These are phyloP conservation scores for Pseudoscleropodium purum DNA, from an alignment of 225 moss, liverwort and hornwort genomes.

Conservation along the genomic window DNA sequence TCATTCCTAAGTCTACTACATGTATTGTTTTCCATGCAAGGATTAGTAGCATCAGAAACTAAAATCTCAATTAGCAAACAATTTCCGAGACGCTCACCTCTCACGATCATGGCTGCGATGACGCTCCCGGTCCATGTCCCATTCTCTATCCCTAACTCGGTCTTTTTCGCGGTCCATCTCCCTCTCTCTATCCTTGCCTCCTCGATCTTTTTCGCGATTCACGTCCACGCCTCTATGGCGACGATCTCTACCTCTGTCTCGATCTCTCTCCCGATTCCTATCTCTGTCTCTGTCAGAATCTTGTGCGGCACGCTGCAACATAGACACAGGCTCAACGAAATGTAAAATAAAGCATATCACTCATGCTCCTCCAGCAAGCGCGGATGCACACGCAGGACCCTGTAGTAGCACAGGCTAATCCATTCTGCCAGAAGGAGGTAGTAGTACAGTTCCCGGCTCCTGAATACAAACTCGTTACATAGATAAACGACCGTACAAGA, in stretches of 20 bases:
- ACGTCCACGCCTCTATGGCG: conserved; percentile 56
- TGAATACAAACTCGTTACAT: background rate
- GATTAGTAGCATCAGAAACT: background rate
- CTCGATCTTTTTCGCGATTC: conserved; percentile 38
- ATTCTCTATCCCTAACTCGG: conserved; percentile 17
- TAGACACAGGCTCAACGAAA: background rate
- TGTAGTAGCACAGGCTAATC: background rate
- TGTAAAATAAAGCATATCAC: background rate
- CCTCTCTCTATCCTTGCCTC: conserved; percentile 34
- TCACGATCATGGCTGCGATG: conserved; percentile 46
- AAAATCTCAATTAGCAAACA: background rate
- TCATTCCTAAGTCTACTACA: background rate
- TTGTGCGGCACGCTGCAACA: conserved; percentile 62
- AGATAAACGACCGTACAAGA: background rate
- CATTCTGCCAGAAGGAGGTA: background rate
- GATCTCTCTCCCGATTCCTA: conserved; percentile 61
- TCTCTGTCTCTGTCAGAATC: conserved; percentile 74
- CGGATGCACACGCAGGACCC: background rate
- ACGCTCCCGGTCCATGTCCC: conserved; percentile 30
- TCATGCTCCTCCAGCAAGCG: background rate
- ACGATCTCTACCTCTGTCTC: conserved; percentile 63
- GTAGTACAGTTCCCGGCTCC: background rate
- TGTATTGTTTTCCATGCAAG: conserved; percentile 18
- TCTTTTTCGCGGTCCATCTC: conserved; percentile 35
- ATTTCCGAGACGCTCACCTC: conserved; percentile 14